phyloP scores from a whole-genome alignment of 2,329 filamentous ascomycete species.

The Arthrobotrys conoides region DNA sequence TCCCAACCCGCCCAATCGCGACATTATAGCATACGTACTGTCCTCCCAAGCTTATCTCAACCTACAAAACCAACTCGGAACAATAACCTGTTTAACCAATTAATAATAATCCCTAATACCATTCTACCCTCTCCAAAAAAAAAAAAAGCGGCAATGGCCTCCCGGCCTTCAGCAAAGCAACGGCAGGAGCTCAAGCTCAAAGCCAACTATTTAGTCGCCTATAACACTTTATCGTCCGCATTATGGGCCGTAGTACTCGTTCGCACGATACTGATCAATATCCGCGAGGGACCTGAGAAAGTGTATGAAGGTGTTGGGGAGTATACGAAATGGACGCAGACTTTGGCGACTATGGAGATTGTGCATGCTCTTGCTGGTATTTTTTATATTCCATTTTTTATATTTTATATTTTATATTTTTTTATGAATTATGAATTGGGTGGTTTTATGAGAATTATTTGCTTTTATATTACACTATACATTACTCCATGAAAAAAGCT shows the following conservation, averaged over 20 bases:
- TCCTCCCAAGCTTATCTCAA: background rate
- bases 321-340: slow-evolving; percentile 85
- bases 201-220: slow-evolving; percentile 80
- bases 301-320: slow-evolving; percentile 76
- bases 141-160: slow-evolving; percentile 33
- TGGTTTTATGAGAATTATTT: too few relatives aligned
- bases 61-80: background rate
- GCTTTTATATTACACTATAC: slow-evolving; percentile 5
- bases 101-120: background rate
- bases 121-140: too few relatives aligned
- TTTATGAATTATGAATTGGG: too few relatives aligned
- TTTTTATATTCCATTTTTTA: background rate
- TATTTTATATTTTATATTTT: background rate
- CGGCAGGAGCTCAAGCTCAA: slow-evolving; percentile 50
- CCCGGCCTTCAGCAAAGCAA: slow-evolving; percentile 34
- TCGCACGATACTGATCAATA: slow-evolving; percentile 74
- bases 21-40: background rate
- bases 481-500: background rate
- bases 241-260: slow-evolving; percentile 85
- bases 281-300: slow-evolving; percentile 71
- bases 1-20: background rate
- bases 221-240: slow-evolving; percentile 83
- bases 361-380: slow-evolving; percentile 82
- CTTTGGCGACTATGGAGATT: slow-evolving; percentile 84
- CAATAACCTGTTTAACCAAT: background rate